Evolutionary conservation across 768 basidiomycete genomes (phyloP).

Genomic region (Nevesoporus exiguus): DNA sequence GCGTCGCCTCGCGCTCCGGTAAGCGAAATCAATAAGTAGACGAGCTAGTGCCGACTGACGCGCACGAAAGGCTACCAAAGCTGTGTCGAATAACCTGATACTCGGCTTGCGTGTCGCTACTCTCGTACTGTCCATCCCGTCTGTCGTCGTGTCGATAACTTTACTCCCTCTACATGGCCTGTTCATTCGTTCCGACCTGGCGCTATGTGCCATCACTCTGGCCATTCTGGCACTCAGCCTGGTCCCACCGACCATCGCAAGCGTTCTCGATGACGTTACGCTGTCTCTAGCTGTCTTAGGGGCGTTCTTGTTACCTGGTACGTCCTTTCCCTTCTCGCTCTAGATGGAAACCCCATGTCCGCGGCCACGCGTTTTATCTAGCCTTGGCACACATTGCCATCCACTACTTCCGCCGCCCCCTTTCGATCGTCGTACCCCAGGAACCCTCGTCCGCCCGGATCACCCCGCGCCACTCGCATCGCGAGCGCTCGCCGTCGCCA

Average conservation of each 20-base stretch:
- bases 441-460: conserved; percentile 27
- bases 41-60: conserved; percentile 17
- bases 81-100: conserved; percentile 6
- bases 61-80: conserved; percentile 5
- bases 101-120: conserved; percentile 46
- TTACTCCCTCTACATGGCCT: conserved; percentile 46
- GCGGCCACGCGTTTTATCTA: conserved; percentile 13
- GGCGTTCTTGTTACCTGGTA: conserved; percentile 64
- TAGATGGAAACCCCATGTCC: background rate
- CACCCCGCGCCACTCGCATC: conserved; percentile 19
- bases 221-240: conserved; percentile 45
- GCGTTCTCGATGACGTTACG: conserved; percentile 45
- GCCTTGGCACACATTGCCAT: conserved; percentile 76
- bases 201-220: conserved; percentile 41
- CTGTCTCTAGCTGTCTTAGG: conserved; percentile 50
- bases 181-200: conserved; percentile 40
- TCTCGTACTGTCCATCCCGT: conserved; percentile 58
- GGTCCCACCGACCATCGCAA: conserved; percentile 37
- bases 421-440: conserved; percentile 77
- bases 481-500: conserved; percentile 24
- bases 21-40: conserved; percentile 26
- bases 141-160: conserved; percentile 54
- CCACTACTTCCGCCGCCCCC: conserved; percentile 81
- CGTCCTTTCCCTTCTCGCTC: conserved; percentile 6
- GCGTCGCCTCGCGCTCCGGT: conserved; percentile 43